Evolutionary conservation across 2,329 filamentous ascomycete genomes (phyloP).

Genomic region (Fusarium mundagurra): DNA sequence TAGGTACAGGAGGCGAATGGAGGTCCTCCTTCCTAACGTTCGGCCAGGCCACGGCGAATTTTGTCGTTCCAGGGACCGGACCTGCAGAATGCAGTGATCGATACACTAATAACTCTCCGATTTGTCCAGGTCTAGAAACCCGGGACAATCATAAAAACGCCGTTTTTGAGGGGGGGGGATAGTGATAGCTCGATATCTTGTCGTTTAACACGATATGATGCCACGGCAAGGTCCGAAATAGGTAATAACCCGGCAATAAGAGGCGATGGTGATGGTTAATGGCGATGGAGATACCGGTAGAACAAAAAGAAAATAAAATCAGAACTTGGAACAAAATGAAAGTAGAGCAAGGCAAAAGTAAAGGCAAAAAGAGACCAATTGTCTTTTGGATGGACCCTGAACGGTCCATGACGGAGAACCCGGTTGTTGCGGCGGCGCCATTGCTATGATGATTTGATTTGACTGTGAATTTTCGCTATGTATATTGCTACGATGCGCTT

Average conservation of each 20-base stretch:
- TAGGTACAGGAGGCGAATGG: background rate
- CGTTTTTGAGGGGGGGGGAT: background rate
- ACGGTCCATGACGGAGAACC: conserved; percentile 8
- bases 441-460: conserved; percentile 2
- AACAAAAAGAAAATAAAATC: background rate
- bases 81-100: conserved; percentile 25
- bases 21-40: background rate
- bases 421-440: conserved; percentile 4
- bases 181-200: background rate
- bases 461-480: background rate
- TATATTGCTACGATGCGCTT: background rate
- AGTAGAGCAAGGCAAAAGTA: background rate
- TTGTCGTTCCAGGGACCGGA: conserved; percentile 16
- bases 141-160: background rate
- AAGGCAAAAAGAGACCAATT: background rate
- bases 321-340: background rate
- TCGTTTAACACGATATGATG: background rate
- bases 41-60: background rate
- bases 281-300: background rate
- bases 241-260: background rate
- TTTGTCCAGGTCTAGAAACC: conserved; percentile 9
- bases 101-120: conserved; percentile 13
- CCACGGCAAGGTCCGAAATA: background rate
- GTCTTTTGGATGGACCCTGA: conserved; percentile 20
- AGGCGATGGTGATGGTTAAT: background rate